phyloP scores from a whole-genome alignment of 371 early-diverging fungal species.

The Rhizomucor pusillus region DNA sequence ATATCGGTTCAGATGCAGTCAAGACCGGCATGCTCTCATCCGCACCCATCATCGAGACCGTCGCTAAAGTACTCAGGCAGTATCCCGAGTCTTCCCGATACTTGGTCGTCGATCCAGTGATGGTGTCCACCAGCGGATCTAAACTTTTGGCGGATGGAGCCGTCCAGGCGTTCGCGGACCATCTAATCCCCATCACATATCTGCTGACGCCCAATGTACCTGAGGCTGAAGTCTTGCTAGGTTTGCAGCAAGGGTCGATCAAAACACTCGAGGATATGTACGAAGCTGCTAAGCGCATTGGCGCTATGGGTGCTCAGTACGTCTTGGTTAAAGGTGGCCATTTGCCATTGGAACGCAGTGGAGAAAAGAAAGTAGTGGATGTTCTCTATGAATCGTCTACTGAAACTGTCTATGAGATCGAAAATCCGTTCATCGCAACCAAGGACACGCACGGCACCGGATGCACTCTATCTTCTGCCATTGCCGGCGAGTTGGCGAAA shows the following conservation, averaged over 20 bases:
- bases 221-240: conserved; percentile 69
- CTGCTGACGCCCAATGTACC: conserved; percentile 82
- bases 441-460: conserved; percentile 84
- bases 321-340: conserved; percentile 86
- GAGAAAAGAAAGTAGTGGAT: conserved; percentile 50
- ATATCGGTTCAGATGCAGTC: conserved; percentile 76
- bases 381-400: conserved; percentile 54
- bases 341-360: conserved; percentile 49
- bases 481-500: conserved; percentile 68
- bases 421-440: conserved; percentile 57
- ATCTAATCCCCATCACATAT: conserved; percentile 66
- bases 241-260: conserved; percentile 31
- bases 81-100: conserved; percentile 24
- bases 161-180: conserved; percentile 46
- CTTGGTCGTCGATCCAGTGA: conserved; percentile 83
- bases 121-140: conserved; percentile 78
- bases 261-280: conserved; percentile 51
- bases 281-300: conserved; percentile 50
- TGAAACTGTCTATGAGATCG: conserved; percentile 41
- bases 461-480: conserved; percentile 83
- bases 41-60: conserved; percentile 56
- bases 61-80: conserved; percentile 45
- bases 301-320: conserved; percentile 46
- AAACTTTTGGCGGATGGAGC: conserved; percentile 64
- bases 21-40: conserved; percentile 84